phyloP scores from a whole-genome alignment of 148 eudicot species.

The Spergularia marina region DNA sequence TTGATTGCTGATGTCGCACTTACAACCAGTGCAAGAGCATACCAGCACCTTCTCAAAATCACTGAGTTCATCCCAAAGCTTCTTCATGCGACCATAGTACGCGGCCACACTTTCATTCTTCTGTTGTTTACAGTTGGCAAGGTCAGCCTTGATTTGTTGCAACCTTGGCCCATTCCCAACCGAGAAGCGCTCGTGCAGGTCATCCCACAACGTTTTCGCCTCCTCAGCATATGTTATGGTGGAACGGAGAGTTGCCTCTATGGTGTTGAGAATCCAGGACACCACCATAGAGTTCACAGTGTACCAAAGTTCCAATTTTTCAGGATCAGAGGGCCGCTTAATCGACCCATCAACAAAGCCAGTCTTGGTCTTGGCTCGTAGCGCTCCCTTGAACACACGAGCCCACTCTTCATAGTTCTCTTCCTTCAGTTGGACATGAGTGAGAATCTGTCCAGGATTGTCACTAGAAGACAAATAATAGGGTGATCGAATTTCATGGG shows the following conservation, averaged over 20 bases:
- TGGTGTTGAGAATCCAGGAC: slow-evolving; percentile 6
- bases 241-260: neutral
- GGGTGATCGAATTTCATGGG: neutral
- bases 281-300: neutral
- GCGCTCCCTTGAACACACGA: neutral
- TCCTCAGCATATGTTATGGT: neutral
- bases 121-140: neutral
- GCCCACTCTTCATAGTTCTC: slow-evolving; percentile 2
- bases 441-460: neutral
- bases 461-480: slow-evolving; percentile 5
- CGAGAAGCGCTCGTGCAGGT: neutral
- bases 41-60: neutral
- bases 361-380: neutral
- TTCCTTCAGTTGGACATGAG: neutral
- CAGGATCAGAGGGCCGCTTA: neutral
- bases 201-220: slow-evolving; percentile 4
- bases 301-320: neutral
- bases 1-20: neutral
- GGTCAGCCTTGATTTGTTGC: slow-evolving; percentile 3
- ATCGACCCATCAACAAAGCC: neutral
- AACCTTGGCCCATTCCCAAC: slow-evolving; percentile 5
- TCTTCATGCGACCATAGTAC: neutral
- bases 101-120: slow-evolving; percentile 3
- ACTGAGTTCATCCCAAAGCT: neutral
- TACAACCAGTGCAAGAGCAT: neutral